Percentiles rank a stretch among this genome's conserved stretches.
Evolutionary conservation across 768 basidiomycete genomes (phyloP).

Genomic region (Suillus variegatus): DNA sequence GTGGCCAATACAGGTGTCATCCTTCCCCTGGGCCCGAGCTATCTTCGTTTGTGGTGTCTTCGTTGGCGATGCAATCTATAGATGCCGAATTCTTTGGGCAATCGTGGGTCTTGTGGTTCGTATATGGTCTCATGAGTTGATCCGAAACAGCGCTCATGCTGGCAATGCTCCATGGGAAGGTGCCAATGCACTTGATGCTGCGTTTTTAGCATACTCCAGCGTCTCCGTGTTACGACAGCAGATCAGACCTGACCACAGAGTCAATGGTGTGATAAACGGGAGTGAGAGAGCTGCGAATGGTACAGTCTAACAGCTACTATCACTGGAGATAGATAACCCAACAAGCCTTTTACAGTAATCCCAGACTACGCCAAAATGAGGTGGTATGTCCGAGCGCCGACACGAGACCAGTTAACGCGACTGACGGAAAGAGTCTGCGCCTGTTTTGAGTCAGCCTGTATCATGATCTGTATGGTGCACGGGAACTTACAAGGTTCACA

Average conservation of each 20-base stretch:
- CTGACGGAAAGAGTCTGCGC: slow-evolving; percentile 61
- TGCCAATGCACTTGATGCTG: slow-evolving; percentile 85
- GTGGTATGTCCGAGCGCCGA: slow-evolving; percentile 74
- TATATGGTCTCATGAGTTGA: slow-evolving; percentile 9
- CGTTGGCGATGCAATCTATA: slow-evolving; percentile 65
- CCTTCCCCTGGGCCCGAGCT: slow-evolving; percentile 58
- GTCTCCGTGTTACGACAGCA: slow-evolving; percentile 86
- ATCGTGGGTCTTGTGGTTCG: slow-evolving; percentile 45
- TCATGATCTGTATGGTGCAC: background rate
- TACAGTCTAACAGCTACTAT: slow-evolving; percentile 30
- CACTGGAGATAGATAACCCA: slow-evolving; percentile 3
- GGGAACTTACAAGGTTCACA: slow-evolving; percentile 28
- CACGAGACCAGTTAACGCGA: slow-evolving; percentile 50
- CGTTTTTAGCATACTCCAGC: slow-evolving; percentile 78
- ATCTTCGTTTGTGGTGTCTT: slow-evolving; percentile 51
- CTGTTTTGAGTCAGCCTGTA: slow-evolving; percentile 65
- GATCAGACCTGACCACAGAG: slow-evolving; percentile 76
- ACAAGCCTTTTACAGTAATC: slow-evolving; percentile 53
- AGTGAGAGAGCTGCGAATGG: slow-evolving; percentile 66
- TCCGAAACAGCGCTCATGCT: slow-evolving; percentile 64
- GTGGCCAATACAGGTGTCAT: slow-evolving; percentile 60
- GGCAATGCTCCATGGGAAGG: slow-evolving; percentile 87
- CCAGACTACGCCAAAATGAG: slow-evolving; percentile 80
- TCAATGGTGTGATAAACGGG: slow-evolving; percentile 77
- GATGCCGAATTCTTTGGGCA: slow-evolving; percentile 75